Conservation (phyloP, 192 early-diverging fungal species). For the Mortierella antarctica region DNA sequence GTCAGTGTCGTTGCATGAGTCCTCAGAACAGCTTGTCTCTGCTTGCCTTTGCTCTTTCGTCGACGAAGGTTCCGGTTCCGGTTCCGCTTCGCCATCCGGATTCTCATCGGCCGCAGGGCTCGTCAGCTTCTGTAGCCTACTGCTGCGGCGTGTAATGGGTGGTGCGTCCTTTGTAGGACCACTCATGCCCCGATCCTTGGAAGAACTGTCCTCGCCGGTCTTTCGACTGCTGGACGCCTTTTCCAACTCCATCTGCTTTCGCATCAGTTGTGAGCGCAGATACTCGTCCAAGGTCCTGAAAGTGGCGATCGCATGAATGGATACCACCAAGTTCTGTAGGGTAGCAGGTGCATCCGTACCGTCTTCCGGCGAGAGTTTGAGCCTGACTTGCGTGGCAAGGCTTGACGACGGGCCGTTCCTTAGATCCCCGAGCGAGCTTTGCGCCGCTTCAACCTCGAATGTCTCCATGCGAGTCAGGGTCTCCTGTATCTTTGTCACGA, state of each 20-base stretch:
- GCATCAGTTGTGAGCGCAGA: conserved; percentile 70
- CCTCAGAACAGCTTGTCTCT: conserved; percentile 12
- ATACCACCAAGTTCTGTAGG: conserved; percentile 71
- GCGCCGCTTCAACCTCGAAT: conserved; percentile 68
- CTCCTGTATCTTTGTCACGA: conserved; percentile 79
- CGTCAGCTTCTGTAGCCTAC: not conserved
- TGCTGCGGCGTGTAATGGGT: conserved; percentile 7
- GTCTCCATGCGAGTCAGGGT: conserved; percentile 73
- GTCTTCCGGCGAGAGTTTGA: conserved; percentile 67
- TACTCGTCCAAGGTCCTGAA: conserved; percentile 87
- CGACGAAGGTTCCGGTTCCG: not conserved
- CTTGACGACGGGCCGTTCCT: conserved; percentile 66
- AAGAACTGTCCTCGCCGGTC: not conserved
- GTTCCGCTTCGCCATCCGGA: conserved; percentile 15
- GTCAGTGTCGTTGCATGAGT: conserved; percentile 44
- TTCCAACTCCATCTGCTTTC: conserved; percentile 10
- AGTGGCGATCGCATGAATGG: conserved; percentile 88
- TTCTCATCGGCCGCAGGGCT: conserved; percentile 9
- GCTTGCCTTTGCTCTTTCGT: conserved; percentile 24
- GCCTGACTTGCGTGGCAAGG: conserved; percentile 80
- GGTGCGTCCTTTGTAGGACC: conserved; percentile 2
- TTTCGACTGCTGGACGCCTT: not conserved
- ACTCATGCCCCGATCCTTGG: not conserved
- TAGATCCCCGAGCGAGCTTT: conserved; percentile 36
- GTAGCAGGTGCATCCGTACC: conserved; percentile 57